These are phyloP conservation scores for Annona squamosa DNA, from an alignment of 164 flowering plant genomes.

Conservation along the genomic window DNA sequence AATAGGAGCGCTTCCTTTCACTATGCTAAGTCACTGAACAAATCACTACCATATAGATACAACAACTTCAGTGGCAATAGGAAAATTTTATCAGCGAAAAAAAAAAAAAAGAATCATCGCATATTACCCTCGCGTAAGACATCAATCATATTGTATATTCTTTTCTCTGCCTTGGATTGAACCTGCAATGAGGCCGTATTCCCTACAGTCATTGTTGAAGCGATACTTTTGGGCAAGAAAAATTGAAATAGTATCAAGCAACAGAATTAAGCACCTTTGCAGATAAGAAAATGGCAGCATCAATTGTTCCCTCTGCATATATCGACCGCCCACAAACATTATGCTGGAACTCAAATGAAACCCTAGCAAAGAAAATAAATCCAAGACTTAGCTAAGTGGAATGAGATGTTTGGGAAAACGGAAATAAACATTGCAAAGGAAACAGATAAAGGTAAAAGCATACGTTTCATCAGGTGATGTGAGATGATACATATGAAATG, in stretches of 20 bases:
- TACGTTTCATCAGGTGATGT: conserved; percentile 89
- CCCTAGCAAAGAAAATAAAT: conserved; percentile 34
- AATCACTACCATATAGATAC: too few relatives aligned
- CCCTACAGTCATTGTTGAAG: background rate
- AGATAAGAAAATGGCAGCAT: conserved; percentile 80
- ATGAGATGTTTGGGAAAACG: background rate
- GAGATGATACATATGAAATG: conserved; percentile 85
- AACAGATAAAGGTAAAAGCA: conserved; percentile 2
- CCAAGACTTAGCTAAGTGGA: background rate
- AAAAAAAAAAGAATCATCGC: conserved; percentile 33
- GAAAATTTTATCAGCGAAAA: too few relatives aligned
- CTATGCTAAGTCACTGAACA: too few relatives aligned
- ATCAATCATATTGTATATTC: conserved; percentile 85
- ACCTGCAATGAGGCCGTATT: conserved; percentile 37
- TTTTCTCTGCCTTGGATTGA: conserved; percentile 54
- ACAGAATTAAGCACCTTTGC: conserved; percentile 45
- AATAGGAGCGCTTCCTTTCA: too few relatives aligned
- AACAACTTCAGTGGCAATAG: too few relatives aligned
- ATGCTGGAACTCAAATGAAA: conserved; percentile 93
- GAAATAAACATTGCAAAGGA: background rate
- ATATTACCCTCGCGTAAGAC: conserved; percentile 85
- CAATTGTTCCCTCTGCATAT: conserved; percentile 90
- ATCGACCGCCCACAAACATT: conserved; percentile 96
- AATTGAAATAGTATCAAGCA: background rate
- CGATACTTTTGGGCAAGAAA: background rate